These are phyloP conservation scores for Quercus phellos DNA, from an alignment of 331 rosid species.

Conservation along the genomic window DNA sequence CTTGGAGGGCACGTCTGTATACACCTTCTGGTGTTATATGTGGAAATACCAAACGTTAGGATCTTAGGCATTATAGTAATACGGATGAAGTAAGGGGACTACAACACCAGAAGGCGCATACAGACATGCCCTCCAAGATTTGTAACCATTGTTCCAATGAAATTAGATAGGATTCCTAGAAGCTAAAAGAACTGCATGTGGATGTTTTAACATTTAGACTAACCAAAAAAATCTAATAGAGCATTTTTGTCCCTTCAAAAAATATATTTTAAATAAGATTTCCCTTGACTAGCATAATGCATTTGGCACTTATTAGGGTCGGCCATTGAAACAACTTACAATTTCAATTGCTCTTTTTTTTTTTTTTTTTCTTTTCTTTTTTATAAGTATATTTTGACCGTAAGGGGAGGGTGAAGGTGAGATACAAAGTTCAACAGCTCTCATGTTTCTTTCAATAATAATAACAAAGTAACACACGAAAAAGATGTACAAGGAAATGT, in stretches of 20 bases:
- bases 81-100: neutral
- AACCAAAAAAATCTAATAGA: neutral
- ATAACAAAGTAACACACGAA: neutral
- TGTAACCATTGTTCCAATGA: no score
- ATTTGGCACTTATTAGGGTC: neutral
- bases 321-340: neutral
- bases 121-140: no score
- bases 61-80: neutral
- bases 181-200: neutral
- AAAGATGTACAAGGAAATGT: neutral
- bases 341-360: no score
- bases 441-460: neutral
- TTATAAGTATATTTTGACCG: no score
- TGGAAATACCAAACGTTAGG: neutral
- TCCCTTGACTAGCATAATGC: neutral
- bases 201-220: neutral
- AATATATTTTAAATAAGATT: neutral
- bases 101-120: neutral
- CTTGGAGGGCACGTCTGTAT: no score
- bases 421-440: neutral
- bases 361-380: no score
- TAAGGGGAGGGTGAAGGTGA: no score
- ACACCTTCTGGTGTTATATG: neutral
- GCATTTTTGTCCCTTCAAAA: neutral
- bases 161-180: neutral